phyloP scores from a whole-genome alignment of 1,284 basidiomycete genomes.

The Hortiboletus rubellus region DNA sequence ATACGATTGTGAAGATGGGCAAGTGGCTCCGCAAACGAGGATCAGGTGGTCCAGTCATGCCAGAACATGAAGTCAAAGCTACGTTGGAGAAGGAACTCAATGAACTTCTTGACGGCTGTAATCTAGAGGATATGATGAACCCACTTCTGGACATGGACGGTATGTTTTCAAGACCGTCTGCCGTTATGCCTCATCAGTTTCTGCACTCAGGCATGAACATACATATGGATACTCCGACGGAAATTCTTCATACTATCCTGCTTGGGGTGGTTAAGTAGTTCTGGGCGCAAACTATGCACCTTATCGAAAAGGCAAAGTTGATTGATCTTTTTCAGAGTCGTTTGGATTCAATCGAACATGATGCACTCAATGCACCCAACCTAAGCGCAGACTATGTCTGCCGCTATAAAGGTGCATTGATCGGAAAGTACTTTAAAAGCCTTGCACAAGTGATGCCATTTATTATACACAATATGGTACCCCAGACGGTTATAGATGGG shows the following conservation, averaged over 20 bases:
- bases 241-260: constrained; percentile 35
- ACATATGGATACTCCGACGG: constrained; percentile 30
- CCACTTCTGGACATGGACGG: not conserved
- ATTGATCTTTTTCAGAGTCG: constrained; percentile 18
- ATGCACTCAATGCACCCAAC: not conserved
- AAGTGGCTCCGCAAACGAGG: no score
- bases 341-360: not conserved
- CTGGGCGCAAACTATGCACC: constrained; percentile 30
- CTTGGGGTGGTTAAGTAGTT: constrained; percentile 37
- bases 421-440: constrained; percentile 38
- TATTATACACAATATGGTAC: constrained; percentile 24
- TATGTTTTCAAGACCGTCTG: not conserved
- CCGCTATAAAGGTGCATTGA: constrained; percentile 24
- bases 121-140: not conserved
- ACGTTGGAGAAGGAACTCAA: no score
- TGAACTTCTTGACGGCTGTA: no score
- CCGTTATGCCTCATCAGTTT: no score
- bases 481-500: constrained; percentile 13
- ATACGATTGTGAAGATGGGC: no score
- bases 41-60: no score
- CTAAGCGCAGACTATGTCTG: constrained; percentile 1
- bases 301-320: constrained; percentile 22
- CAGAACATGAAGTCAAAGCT: no score
- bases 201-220: not conserved
- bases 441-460: constrained; percentile 31